Evolutionary conservation across 1,139 yeast genomes (phyloP).

Genomic region (Magnusiomyces ingens): DNA sequence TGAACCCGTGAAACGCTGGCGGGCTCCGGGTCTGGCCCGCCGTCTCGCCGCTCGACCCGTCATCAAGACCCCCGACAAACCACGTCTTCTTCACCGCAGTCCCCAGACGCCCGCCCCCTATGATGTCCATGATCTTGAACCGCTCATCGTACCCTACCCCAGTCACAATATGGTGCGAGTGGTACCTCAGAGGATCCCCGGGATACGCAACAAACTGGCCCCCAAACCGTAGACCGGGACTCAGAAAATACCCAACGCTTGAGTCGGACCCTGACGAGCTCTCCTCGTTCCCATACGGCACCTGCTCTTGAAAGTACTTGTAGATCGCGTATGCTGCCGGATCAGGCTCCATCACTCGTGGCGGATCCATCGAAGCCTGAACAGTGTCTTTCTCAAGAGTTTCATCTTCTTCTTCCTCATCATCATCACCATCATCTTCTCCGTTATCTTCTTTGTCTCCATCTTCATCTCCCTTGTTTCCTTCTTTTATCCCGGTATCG

Average conservation of each 20-base stretch:
- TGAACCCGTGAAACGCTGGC: constrained; percentile 24
- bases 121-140: constrained; percentile 49
- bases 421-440: not conserved
- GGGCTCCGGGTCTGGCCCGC: constrained; percentile 11
- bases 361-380: constrained; percentile 10
- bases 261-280: constrained; percentile 16
- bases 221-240: constrained; percentile 90
- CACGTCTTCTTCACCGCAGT: constrained; percentile 87
- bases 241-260: constrained; percentile 39
- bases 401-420: not conserved
- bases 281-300: no score
- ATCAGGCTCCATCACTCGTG: no score
- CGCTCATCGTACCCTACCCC: constrained; percentile 46
- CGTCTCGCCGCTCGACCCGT: constrained; percentile 3
- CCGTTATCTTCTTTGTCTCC: not conserved
- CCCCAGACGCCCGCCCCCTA: constrained; percentile 83
- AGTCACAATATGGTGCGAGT: constrained; percentile 75
- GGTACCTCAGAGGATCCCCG: constrained; percentile 87
- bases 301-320: constrained; percentile 40
- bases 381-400: constrained; percentile 2
- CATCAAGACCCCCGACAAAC: constrained; percentile 46
- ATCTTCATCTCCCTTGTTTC: not conserved
- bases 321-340: constrained; percentile 31
- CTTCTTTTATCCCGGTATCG: not conserved
- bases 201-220: constrained; percentile 87